phyloP scores from a whole-genome alignment of 768 basidiomycete species.

The Tricholoma saponaceum region DNA sequence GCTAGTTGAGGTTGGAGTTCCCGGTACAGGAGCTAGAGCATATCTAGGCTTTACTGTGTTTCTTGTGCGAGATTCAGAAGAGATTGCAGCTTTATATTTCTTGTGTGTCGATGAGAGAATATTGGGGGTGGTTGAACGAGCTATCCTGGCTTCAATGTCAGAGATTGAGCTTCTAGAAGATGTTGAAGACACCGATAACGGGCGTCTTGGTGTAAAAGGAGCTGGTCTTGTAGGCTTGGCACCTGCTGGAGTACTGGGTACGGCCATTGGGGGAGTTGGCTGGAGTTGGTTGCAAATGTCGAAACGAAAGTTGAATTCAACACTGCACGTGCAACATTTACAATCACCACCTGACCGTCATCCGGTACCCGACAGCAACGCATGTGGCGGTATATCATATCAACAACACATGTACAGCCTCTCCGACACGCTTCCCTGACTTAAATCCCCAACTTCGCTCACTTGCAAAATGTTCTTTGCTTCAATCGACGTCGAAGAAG shows the following conservation, averaged over 20 bases:
- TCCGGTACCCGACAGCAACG: neutral
- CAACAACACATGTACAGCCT: no score
- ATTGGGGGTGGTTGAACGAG: constrained; percentile 26
- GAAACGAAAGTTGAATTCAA: neutral
- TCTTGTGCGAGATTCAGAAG: constrained; percentile 34
- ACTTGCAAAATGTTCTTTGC: no score
- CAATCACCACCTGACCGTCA: neutral
- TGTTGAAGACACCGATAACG: constrained; percentile 29
- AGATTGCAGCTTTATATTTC: constrained; percentile 66
- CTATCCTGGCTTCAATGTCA: constrained; percentile 24
- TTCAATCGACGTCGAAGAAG: no score
- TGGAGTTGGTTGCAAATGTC: neutral
- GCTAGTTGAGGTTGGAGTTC: constrained; percentile 48
- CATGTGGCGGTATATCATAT: no score
- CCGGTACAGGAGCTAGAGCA: constrained; percentile 43
- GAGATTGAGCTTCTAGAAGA: constrained; percentile 25
- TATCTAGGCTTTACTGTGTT: constrained; percentile 19
- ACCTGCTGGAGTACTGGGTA: constrained; percentile 25
- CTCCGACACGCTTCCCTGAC: no score
- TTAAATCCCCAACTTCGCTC: no score
- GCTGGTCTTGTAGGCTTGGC: constrained; percentile 35
- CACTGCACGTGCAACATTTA: neutral
- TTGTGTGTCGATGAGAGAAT: constrained; percentile 43
- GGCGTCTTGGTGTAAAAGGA: constrained; percentile 56
- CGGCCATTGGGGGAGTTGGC: neutral